Conservation (phyloP, 2,329 filamentous ascomycete species). For the Exophiala dermatitidis region DNA sequence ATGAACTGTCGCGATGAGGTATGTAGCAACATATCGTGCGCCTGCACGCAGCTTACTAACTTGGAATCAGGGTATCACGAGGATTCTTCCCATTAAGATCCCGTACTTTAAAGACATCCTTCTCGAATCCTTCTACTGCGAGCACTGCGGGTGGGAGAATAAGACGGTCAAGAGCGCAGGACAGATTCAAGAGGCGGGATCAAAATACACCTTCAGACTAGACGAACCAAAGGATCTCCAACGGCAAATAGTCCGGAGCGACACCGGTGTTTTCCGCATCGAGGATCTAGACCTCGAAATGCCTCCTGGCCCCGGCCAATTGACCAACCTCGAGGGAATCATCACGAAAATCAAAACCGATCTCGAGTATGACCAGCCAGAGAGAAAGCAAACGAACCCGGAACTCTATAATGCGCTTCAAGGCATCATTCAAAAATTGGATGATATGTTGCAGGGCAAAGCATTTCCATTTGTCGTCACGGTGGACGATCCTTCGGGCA, state of each 20-base stretch:
- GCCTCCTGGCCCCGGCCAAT: slow-evolving; percentile 78
- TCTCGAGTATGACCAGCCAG: slow-evolving; percentile 72
- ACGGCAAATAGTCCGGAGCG: slow-evolving; percentile 86
- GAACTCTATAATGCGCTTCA: slow-evolving; percentile 73
- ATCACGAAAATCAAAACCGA: slow-evolving; percentile 71
- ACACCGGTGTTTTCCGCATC: slow-evolving; percentile 76
- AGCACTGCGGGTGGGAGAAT: slow-evolving; percentile 81
- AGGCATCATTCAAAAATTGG: slow-evolving; percentile 64
- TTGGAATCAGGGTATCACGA: slow-evolving; percentile 62
- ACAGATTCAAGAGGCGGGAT: slow-evolving; percentile 81
- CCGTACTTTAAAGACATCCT: slow-evolving; percentile 97
- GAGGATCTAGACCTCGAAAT: slow-evolving; percentile 92
- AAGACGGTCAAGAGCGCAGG: slow-evolving; percentile 91
- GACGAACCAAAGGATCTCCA: slow-evolving; percentile 67
- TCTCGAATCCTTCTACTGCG: slow-evolving; percentile 92
- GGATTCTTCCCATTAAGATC: slow-evolving; percentile 81
- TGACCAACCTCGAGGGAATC: slow-evolving; percentile 89
- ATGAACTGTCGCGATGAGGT: slow-evolving; percentile 81
- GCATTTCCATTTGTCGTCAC: slow-evolving; percentile 81
- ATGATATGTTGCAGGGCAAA: slow-evolving; percentile 68
- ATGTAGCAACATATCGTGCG: slow-evolving; percentile 15
- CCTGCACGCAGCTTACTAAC: slow-evolving; percentile 16
- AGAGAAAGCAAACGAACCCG: slow-evolving; percentile 67
- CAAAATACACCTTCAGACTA: slow-evolving; percentile 74
- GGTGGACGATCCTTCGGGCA: slow-evolving; percentile 86